Percentiles rank a stretch among this genome's conserved stretches.
These are phyloP conservation scores for Rhododendron griersonianum DNA, from an alignment of 148 eudicot genomes.

Conservation along the genomic window DNA sequence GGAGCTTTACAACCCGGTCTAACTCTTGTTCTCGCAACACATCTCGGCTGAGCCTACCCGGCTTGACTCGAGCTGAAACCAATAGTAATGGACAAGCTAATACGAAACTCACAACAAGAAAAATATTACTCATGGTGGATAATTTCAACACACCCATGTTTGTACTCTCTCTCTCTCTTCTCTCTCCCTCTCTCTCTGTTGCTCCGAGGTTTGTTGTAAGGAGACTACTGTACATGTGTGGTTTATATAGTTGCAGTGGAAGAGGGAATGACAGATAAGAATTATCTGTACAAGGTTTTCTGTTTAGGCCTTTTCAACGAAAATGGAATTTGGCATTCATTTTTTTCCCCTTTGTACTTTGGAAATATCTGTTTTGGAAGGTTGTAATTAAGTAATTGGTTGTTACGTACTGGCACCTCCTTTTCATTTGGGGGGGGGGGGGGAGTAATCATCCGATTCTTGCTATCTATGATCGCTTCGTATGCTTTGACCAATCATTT, in stretches of 20 bases:
- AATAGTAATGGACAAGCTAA: not conserved
- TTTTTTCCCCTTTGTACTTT: not conserved
- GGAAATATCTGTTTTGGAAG: not conserved
- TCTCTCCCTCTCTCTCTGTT: not conserved
- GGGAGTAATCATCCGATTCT: not conserved
- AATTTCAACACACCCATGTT: not conserved
- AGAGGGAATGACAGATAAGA: constrained; percentile 11
- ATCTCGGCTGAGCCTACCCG: constrained; percentile 16
- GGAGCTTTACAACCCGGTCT: constrained; percentile 54
- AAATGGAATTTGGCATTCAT: not conserved
- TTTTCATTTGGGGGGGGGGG: not conserved
- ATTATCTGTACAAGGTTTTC: constrained; percentile 2
- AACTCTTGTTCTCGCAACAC: constrained; percentile 39
- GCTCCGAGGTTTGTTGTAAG: not conserved
- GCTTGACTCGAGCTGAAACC: not conserved
- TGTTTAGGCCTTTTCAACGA: not conserved
- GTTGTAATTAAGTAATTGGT: not conserved
- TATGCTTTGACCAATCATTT: not conserved
- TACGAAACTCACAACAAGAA: not conserved
- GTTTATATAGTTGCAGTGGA: not conserved
- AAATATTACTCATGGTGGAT: not conserved
- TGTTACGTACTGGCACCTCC: not conserved
- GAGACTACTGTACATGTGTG: constrained; percentile 1
- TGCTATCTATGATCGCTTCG: not conserved
- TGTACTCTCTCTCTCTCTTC: not conserved